Conservation (phyloP, 1,284 basidiomycete genomes). For the Chondrostereum purpureum region DNA sequence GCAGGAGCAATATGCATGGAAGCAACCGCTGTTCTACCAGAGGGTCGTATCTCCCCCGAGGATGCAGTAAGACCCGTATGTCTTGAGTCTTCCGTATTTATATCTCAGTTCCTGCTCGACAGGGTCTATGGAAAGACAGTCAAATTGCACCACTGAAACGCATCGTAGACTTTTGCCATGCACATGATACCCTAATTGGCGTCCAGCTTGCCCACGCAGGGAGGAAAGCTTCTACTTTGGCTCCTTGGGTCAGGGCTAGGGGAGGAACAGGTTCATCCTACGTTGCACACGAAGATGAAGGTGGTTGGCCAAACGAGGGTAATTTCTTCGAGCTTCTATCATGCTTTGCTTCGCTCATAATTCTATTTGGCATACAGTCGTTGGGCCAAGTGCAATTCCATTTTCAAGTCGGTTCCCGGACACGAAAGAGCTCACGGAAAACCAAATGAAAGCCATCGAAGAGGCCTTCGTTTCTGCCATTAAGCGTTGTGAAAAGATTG, state of each 20-base stretch:
- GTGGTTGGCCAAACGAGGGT: conserved; percentile 61
- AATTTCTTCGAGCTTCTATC: conserved; percentile 8
- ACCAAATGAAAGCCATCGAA: conserved; percentile 56
- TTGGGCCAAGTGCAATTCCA: conserved; percentile 33
- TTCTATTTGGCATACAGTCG: conserved; percentile 22
- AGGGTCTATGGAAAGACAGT: conserved; percentile 68
- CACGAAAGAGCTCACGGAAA: conserved; percentile 46
- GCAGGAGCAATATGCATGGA: conserved; percentile 63
- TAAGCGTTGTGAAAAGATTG: conserved; percentile 52
- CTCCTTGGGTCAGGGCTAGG: conserved; percentile 50
- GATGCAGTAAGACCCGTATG: conserved; percentile 45
- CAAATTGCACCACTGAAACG: conserved; percentile 61
- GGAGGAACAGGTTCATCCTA: conserved; percentile 20
- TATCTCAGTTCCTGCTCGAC: too few species aligned
- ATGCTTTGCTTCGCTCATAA: conserved; percentile 5
- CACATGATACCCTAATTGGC: conserved; percentile 57
- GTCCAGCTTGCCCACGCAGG: conserved; percentile 78
- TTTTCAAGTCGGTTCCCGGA: conserved; percentile 44
- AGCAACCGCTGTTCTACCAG: conserved; percentile 66
- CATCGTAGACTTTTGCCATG: conserved; percentile 63
- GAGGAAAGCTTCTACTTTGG: conserved; percentile 60
- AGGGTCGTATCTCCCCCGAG: conserved; percentile 72
- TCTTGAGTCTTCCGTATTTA: neutral
- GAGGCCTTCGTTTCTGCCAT: conserved; percentile 62
- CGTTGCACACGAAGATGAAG: conserved; percentile 32